Conservation (phyloP, 1,284 basidiomycete genomes). For the Entoloma clypeatum region DNA sequence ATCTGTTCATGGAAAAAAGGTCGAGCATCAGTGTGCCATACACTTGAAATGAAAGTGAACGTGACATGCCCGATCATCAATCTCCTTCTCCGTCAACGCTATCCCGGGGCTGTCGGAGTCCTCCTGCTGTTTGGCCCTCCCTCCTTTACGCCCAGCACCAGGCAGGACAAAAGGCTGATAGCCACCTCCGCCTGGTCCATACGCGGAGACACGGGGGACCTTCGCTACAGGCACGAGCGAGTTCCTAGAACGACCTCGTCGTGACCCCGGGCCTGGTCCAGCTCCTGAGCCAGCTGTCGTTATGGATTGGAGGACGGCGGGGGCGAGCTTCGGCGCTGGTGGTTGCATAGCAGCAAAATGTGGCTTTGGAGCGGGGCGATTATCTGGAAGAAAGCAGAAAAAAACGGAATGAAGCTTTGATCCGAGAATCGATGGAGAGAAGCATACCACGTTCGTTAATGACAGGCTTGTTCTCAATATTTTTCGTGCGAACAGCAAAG, state of each 20-base stretch:
- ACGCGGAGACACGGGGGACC: conserved; percentile 30
- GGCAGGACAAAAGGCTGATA: conserved; percentile 35
- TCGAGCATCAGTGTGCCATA: background rate
- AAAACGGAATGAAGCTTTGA: conserved; percentile 10
- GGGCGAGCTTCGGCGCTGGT: conserved; percentile 43
- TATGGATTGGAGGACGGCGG: conserved; percentile 35
- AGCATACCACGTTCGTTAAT: conserved; percentile 66
- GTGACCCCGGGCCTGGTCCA: conserved; percentile 19
- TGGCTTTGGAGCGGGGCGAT: conserved; percentile 48
- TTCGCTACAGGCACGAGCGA: conserved; percentile 36
- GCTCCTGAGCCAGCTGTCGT: conserved; percentile 28
- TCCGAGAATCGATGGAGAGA: conserved; percentile 3
- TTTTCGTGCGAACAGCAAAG: conserved; percentile 76
- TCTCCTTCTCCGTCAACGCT: conserved; percentile 62
- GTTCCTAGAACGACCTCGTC: conserved; percentile 27
- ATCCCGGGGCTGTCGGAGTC: conserved; percentile 30
- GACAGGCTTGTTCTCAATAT: conserved; percentile 73
- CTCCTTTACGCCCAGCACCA: conserved; percentile 20
- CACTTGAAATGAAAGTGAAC: background rate
- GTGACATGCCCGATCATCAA: conserved; percentile 59
- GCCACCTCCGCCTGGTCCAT: conserved; percentile 24
- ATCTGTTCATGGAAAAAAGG: conserved; percentile 42
- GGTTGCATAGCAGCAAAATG: conserved; percentile 57
- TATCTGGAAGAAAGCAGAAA: conserved; percentile 36
- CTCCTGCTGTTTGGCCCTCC: conserved; percentile 25